Evolutionary conservation across 345 rosid genomes (phyloP).

Genomic region (Tarenaya hassleriana): DNA sequence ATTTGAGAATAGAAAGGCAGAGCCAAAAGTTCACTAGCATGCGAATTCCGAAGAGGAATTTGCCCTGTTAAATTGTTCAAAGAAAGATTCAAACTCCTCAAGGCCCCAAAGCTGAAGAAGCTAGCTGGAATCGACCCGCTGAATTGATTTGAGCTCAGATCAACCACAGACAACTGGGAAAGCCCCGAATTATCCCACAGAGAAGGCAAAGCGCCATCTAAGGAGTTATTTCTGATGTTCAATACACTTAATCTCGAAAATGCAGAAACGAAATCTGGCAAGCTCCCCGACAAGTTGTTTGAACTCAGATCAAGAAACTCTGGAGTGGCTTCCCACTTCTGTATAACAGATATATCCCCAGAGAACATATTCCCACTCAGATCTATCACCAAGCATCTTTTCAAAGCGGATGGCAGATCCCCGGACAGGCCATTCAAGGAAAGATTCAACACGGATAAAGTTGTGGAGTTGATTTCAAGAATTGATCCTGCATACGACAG

Average conservation of each 20-base stretch:
- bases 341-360: constrained; percentile 50
- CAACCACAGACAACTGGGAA: constrained; percentile 48
- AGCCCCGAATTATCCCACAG: constrained; percentile 33
- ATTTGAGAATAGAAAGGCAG: constrained; percentile 39
- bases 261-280: constrained; percentile 52
- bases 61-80: constrained; percentile 62
- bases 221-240: constrained; percentile 59
- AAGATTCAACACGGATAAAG: constrained; percentile 60
- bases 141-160: constrained; percentile 70
- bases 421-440: constrained; percentile 70
- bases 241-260: constrained; percentile 46
- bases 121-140: constrained; percentile 55
- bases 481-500: constrained; percentile 50
- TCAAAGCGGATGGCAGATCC: constrained; percentile 46
- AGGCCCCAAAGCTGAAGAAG: constrained; percentile 46
- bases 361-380: constrained; percentile 67
- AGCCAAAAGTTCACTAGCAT: constrained; percentile 48
- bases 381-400: constrained; percentile 47
- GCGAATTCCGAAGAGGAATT: constrained; percentile 54
- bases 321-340: constrained; percentile 59
- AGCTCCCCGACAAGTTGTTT: constrained; percentile 63
- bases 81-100: constrained; percentile 74
- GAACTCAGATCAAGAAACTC: constrained; percentile 81
- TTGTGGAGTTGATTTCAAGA: constrained; percentile 49
- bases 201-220: constrained; percentile 59